Base-by-base conservation (phyloP, 1,284 basidiomycete genomes). In the Filobasidium uniguttulatum region DNA sequence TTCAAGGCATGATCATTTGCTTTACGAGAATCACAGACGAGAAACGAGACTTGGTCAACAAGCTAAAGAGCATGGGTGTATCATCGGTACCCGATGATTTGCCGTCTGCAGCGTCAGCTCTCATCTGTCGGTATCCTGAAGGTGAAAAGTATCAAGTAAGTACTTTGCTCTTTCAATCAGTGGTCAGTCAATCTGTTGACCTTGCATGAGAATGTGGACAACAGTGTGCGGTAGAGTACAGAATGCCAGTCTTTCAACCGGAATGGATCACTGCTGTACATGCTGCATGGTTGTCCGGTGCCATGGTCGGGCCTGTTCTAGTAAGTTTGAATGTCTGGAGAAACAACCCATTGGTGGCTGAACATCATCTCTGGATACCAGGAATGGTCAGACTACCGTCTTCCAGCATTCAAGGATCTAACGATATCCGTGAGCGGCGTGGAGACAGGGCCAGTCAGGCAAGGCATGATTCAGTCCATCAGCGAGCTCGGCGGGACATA, bases 401-500 rank as follows among this genome's bases (percentile, higher is more conserved):
- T 20, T 20, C 29, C n/a, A n/a, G 17, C 53, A 3, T 54, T 54
- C 29, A 22, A 30, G 3, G 49, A 28, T 34, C 28, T 54, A 8
- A 54, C 47, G 26, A 44, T 51, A 8, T 40, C 53, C 7, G 46
- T 54, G 12, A 51, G 49, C 9, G 53, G 53, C 34, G 48, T 54
- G 15, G 53, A 54, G 17, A 47, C 38, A 19, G 17, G 20, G 22
- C 23, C 26, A 15, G 29, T n/a, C 29, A 62, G 68, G 12, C 62
- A 62, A 46, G 52, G 61, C 37, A 54, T 68, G 19, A 60, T 66
- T 35, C 30, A 56, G 17, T 54, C 55, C n/a, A 64, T 70, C 49
- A 54, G 56, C 29, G 19, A 20, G 3, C 50, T 57, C 44, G 68
- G 68, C 26, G 68, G 66, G 0, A 50, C 55, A 19, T 70, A 70